Evolutionary conservation across 345 rosid species (phyloP).

Genomic region (Rhodamnia argentea): DNA sequence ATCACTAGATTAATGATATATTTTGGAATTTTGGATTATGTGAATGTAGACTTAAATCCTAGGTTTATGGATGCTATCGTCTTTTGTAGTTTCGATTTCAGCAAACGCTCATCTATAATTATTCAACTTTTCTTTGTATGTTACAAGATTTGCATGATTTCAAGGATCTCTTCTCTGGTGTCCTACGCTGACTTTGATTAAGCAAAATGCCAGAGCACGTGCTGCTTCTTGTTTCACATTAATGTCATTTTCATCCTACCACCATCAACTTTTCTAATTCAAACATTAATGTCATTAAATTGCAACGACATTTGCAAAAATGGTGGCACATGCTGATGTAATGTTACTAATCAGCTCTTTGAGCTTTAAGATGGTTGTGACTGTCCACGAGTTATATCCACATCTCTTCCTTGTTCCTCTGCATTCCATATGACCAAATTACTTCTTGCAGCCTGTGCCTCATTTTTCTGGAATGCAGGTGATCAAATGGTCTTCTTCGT

Average conservation of each 20-base stretch:
- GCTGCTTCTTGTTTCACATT: background rate
- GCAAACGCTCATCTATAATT: background rate
- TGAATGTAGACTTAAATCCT: background rate
- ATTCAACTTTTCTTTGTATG: background rate
- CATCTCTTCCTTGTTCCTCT: background rate
- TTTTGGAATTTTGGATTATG: background rate
- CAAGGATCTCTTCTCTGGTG: background rate
- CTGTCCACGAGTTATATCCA: background rate
- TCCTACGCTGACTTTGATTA: background rate
- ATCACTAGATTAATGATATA: background rate
- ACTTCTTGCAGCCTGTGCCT: background rate
- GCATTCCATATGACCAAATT: background rate
- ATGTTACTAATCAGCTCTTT: background rate
- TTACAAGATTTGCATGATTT: background rate
- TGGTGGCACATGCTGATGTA: background rate
- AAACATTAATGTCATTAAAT: background rate
- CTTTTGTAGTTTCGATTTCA: background rate
- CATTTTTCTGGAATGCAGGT: slow-evolving; percentile 16
- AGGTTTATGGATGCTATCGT: background rate
- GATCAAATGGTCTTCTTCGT: slow-evolving; percentile 41
- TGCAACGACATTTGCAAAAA: background rate
- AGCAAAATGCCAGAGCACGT: background rate
- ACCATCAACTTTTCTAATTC: background rate
- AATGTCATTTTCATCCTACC: background rate
- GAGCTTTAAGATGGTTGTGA: background rate